phyloP scores from a whole-genome alignment of 805 yeast species.

The Starmerella vitae region DNA sequence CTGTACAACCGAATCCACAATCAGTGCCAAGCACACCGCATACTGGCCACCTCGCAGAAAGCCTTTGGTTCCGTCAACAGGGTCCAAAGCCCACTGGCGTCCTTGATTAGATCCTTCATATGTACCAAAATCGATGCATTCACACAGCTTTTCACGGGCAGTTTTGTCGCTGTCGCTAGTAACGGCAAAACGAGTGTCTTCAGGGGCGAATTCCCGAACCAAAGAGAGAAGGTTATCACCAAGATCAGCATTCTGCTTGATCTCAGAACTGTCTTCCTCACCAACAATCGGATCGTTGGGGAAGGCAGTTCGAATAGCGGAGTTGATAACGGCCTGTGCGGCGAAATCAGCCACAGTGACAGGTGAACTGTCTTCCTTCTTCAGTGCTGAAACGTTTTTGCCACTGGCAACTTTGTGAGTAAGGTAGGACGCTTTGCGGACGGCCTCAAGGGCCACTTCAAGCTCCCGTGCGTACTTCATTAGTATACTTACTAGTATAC shows the following conservation, averaged over 20 bases:
- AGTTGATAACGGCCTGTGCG: slow-evolving; percentile 83
- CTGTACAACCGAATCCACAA: slow-evolving; percentile 71
- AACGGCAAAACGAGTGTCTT: slow-evolving; percentile 19
- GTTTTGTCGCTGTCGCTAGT: slow-evolving; percentile 16
- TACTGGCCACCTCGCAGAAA: slow-evolving; percentile 92
- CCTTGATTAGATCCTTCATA: slow-evolving; percentile 67
- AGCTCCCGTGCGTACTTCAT: slow-evolving; percentile 37
- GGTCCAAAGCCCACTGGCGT: slow-evolving; percentile 94
- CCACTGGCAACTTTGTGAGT: slow-evolving; percentile 43
- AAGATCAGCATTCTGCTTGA: slow-evolving; percentile 40
- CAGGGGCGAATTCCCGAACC: slow-evolving; percentile 38
- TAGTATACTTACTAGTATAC: too few species aligned
- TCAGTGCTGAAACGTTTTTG: slow-evolving; percentile 30
- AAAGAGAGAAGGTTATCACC: slow-evolving; percentile 45
- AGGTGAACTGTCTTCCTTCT: slow-evolving; percentile 82
- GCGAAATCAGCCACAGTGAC: slow-evolving; percentile 93
- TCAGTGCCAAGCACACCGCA: slow-evolving; percentile 85
- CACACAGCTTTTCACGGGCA: slow-evolving; percentile 38
- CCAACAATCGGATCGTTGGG: slow-evolving; percentile 83
- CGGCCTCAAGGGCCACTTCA: slow-evolving; percentile 75
- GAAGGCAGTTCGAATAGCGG: slow-evolving; percentile 65
- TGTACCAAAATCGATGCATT: slow-evolving; percentile 65
- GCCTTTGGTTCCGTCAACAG: slow-evolving; percentile 97
- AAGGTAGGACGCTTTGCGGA: slow-evolving; percentile 67
- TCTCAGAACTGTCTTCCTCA: slow-evolving; percentile 72